Percentiles rank a stretch among this genome's conserved stretches.
Evolutionary conservation across 1,284 basidiomycete genomes (phyloP).

Genomic region (Mycena citricolor): DNA sequence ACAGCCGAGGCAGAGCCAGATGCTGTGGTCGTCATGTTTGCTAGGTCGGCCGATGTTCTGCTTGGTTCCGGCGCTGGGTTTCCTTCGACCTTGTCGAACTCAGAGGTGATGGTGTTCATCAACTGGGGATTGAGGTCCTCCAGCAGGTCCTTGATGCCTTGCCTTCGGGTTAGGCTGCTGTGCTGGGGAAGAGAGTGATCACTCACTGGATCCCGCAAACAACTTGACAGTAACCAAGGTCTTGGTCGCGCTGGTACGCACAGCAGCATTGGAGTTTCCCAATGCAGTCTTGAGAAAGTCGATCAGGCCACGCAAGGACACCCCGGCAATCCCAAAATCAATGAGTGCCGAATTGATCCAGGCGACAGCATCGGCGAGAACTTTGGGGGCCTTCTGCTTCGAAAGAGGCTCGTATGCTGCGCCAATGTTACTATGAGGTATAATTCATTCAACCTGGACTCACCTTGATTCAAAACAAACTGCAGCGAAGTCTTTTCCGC

Average conservation of each 20-base stretch:
- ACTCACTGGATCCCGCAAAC: constrained; percentile 86
- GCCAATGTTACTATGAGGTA: too few species aligned
- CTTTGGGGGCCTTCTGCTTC: constrained; percentile 97
- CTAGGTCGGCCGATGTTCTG: constrained; percentile 74
- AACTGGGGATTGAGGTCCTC: constrained; percentile 96
- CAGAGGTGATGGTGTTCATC: constrained; percentile 85
- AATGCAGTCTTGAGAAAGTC: constrained; percentile 88
- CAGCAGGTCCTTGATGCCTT: constrained; percentile 88
- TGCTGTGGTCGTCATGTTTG: constrained; percentile 40
- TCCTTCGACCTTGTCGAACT: constrained; percentile 94
- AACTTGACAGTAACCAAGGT: constrained; percentile 89
- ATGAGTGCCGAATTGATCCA: constrained; percentile 89
- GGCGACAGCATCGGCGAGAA: constrained; percentile 85
- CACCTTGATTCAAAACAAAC: constrained; percentile 92
- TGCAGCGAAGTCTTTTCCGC: constrained; percentile 94
- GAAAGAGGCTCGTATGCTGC: constrained; percentile 87
- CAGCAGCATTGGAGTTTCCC: constrained; percentile 92
- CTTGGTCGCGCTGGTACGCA: constrained; percentile 95
- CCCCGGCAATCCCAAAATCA: constrained; percentile 92
- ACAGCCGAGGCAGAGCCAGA: constrained; percentile 38
- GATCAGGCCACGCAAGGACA: constrained; percentile 84
- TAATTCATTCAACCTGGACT: constrained; percentile 24
- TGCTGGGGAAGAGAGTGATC: neutral
- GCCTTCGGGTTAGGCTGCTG: constrained; percentile 1
- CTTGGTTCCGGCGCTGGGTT: constrained; percentile 79